Conservation (phyloP, 345 rosid species). For the Citrus maxima region DNA sequence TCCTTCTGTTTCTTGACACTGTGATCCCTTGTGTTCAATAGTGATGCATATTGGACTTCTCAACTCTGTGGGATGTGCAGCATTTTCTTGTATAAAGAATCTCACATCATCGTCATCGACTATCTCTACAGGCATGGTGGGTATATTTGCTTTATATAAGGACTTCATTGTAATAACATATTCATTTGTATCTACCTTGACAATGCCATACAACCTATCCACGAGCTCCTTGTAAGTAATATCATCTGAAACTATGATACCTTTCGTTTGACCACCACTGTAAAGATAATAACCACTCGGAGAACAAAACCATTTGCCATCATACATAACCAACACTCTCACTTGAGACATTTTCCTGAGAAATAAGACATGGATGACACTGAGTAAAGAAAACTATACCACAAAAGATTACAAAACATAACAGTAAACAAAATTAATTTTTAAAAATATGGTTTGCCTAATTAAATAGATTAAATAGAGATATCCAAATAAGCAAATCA, state of each 20-base stretch:
- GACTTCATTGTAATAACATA: constrained; percentile 4
- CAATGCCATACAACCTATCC: neutral
- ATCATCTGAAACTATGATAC: neutral
- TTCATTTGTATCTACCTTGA: neutral
- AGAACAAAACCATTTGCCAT: neutral
- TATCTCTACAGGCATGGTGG: constrained; percentile 7
- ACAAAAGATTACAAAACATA: neutral
- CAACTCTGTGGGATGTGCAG: neutral
- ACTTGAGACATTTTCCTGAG: constrained; percentile 12
- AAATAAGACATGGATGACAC: neutral
- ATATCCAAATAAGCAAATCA: neutral
- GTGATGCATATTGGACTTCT: constrained; percentile 11
- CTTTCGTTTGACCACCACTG: constrained; percentile 5
- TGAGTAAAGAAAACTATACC: neutral
- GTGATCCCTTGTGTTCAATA: neutral
- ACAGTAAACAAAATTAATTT: neutral
- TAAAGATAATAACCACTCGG: constrained; percentile 1
- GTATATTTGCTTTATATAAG: constrained; percentile 6
- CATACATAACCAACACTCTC: constrained; percentile 2
- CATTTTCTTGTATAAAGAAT: constrained; percentile 9
- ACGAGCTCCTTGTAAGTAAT: constrained; percentile 1
- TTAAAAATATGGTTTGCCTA: neutral
- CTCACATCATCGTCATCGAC: constrained; percentile 5
- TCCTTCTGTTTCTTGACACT: neutral
- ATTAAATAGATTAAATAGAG: neutral